Evolutionary conservation across 2,329 filamentous ascomycete genomes (phyloP).

Genomic region (Ceratocystis diversiconidia): DNA sequence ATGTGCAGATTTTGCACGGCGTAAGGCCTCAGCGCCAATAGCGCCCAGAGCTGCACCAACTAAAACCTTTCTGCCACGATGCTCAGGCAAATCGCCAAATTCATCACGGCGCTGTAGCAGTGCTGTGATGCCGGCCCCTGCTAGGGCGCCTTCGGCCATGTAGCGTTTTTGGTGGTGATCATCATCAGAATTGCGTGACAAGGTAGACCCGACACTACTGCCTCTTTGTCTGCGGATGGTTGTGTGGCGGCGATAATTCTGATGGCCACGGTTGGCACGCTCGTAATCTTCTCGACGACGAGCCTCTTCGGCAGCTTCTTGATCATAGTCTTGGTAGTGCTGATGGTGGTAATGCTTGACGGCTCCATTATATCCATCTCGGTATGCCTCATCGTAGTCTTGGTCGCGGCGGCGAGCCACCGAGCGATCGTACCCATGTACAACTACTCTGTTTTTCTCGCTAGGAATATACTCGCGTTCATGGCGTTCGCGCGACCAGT

Average conservation of each 20-base stretch:
- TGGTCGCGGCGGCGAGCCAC: slow-evolving; percentile 29
- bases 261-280: slow-evolving; percentile 29
- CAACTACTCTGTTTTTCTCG: slow-evolving; percentile 8
- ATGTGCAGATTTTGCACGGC: slow-evolving; percentile 47
- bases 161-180: slow-evolving; percentile 42
- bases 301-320: slow-evolving; percentile 16
- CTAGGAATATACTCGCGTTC: slow-evolving; percentile 42
- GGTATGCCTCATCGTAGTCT: slow-evolving; percentile 35
- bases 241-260: slow-evolving; percentile 34
- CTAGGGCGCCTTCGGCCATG: slow-evolving; percentile 49
- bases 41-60: slow-evolving; percentile 49
- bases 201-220: slow-evolving; percentile 28
- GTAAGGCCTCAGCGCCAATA: slow-evolving; percentile 45
- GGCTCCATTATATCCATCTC: slow-evolving; percentile 21
- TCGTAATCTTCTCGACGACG: slow-evolving; percentile 29
- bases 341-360: slow-evolving; percentile 25
- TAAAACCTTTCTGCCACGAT: slow-evolving; percentile 43
- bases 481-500: slow-evolving; percentile 25
- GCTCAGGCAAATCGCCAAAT: slow-evolving; percentile 35
- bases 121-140: slow-evolving; percentile 48
- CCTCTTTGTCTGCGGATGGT: slow-evolving; percentile 28
- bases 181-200: slow-evolving; percentile 21
- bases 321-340: slow-evolving; percentile 25
- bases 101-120: slow-evolving; percentile 40
- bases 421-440: slow-evolving; percentile 13